Percentiles rank a stretch among this genome's conserved stretches.
These are phyloP conservation scores for Hypoxylon sp. DNA, from an alignment of 2,329 filamentous ascomycete species.

Conservation along the genomic window DNA sequence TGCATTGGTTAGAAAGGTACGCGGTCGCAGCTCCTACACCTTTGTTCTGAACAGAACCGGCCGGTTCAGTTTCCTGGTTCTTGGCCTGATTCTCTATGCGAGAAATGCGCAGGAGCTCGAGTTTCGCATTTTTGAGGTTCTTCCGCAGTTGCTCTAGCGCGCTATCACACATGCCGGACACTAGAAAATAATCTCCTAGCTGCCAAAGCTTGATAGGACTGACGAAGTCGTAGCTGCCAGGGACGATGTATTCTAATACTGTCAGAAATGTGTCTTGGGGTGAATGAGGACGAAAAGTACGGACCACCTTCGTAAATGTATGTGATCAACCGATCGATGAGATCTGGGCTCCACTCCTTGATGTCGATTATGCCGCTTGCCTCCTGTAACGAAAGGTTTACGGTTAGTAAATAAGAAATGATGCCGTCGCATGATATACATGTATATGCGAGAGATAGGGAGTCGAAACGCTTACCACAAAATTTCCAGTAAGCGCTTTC, in stretches of 20 bases:
- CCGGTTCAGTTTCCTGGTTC: background rate
- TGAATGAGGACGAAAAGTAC: background rate
- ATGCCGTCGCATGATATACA: background rate
- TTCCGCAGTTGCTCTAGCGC: background rate
- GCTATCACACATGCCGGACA: background rate
- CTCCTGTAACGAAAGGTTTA: background rate
- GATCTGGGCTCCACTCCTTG: background rate
- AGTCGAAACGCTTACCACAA: background rate
- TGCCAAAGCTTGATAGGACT: background rate
- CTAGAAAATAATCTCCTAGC: conserved; percentile 13
- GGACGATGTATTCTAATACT: background rate
- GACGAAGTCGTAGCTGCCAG: background rate
- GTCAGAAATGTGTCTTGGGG: background rate
- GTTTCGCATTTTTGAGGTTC: background rate
- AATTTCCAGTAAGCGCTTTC: background rate
- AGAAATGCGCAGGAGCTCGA: background rate
- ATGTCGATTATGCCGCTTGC: conserved; percentile 3
- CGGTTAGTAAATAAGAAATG: background rate
- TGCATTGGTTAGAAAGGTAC: background rate
- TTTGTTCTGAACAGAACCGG: background rate
- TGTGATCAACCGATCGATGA: background rate
- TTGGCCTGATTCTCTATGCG: background rate
- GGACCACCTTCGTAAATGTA: background rate
- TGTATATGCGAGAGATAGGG: background rate
- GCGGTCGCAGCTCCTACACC: background rate